Evolutionary conservation across 2,329 filamentous ascomycete species (phyloP).

Genomic region (Aquanectria penicillioides): DNA sequence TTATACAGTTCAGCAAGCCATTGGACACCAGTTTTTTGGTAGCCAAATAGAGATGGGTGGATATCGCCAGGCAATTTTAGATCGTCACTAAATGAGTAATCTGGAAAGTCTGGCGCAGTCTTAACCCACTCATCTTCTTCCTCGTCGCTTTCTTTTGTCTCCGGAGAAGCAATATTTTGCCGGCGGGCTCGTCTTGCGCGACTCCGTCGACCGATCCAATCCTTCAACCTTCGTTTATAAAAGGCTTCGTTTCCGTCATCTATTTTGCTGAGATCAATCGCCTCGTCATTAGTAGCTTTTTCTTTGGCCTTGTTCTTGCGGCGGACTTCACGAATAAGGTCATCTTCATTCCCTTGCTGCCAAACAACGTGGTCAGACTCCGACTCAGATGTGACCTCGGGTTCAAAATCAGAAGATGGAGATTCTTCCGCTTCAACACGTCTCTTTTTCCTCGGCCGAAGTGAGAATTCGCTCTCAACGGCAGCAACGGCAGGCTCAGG

Average conservation of each 20-base stretch:
- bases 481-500: constrained; percentile 34
- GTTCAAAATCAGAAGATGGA: constrained; percentile 60
- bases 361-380: constrained; percentile 49
- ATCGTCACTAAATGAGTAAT: constrained; percentile 78
- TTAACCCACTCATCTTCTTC: constrained; percentile 78
- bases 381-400: constrained; percentile 43
- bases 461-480: constrained; percentile 64
- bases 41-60: constrained; percentile 90
- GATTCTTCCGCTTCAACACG: constrained; percentile 49
- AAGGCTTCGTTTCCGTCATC: constrained; percentile 90
- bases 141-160: constrained; percentile 54
- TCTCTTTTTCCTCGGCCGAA: constrained; percentile 68
- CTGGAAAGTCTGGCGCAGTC: constrained; percentile 83
- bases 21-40: constrained; percentile 96
- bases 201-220: constrained; percentile 72
- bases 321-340: constrained; percentile 49
- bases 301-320: constrained; percentile 56
- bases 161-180: constrained; percentile 47
- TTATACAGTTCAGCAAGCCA: constrained; percentile 95
- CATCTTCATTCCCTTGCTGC: constrained; percentile 53
- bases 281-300: constrained; percentile 47
- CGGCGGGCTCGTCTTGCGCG: constrained; percentile 53
- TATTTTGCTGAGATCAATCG: constrained; percentile 66
- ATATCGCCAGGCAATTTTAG: constrained; percentile 92
- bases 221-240: constrained; percentile 78